Evolutionary conservation across 352 stramenopile species (phyloP).

Genomic region (Thraustochytrium striatum): DNA sequence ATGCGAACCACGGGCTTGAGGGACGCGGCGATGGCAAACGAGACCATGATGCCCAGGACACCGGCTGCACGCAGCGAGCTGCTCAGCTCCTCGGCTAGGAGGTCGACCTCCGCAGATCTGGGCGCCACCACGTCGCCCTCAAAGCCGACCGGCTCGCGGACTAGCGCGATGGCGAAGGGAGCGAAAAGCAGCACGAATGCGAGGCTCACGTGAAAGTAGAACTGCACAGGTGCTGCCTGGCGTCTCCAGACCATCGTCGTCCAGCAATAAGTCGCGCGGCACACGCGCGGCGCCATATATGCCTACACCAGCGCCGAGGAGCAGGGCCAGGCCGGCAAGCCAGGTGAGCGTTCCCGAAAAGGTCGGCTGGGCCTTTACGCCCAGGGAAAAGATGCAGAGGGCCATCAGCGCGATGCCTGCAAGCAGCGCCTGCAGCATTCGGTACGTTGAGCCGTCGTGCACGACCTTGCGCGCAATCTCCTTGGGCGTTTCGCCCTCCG

Average conservation of each 20-base stretch:
- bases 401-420: not conserved
- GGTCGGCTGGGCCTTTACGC: not conserved
- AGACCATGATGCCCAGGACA: not conserved
- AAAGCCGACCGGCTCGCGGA: slow-evolving; percentile 13
- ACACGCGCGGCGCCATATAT: slow-evolving; percentile 23
- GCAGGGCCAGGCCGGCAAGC: not conserved
- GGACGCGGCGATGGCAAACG: not conserved
- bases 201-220: slow-evolving; percentile 46
- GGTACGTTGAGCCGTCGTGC: slow-evolving; percentile 42
- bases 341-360: slow-evolving; percentile 16
- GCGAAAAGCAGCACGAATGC: slow-evolving; percentile 24
- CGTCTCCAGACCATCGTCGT: slow-evolving; percentile 46
- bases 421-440: not conserved
- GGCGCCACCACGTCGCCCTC: slow-evolving; percentile 5
- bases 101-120: not conserved
- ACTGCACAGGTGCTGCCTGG: slow-evolving; percentile 40
- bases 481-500: too few species aligned
- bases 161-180: slow-evolving; percentile 24
- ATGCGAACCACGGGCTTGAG: slow-evolving; percentile 34
- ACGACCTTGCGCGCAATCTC: slow-evolving; percentile 44
- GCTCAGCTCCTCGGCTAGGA: not conserved
- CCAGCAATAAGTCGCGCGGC: slow-evolving; percentile 14
- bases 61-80: not conserved
- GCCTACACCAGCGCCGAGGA: slow-evolving; percentile 1
- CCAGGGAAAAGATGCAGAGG: not conserved